Percentiles rank a stretch among this genome's conserved stretches.
These are phyloP conservation scores for Tinospora cordifolia DNA, from an alignment of 164 flowering plant species.

Conservation along the genomic window DNA sequence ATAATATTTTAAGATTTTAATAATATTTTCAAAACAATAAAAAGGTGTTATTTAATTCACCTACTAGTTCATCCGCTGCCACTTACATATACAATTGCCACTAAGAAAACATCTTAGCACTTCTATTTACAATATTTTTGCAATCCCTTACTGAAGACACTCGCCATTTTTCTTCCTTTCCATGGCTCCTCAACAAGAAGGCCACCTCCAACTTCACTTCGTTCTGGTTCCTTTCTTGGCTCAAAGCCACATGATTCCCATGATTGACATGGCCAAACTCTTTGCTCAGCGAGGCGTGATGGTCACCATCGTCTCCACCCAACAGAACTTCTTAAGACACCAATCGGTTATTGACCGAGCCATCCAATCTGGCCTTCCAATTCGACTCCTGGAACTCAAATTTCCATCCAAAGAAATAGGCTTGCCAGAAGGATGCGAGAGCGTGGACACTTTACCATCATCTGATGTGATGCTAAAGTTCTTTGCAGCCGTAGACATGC, in stretches of 20 bases:
- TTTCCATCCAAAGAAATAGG: constrained; percentile 35
- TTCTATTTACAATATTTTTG: too few species aligned
- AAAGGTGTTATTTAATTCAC: too few species aligned
- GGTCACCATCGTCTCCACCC: constrained; percentile 47
- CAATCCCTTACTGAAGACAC: too few species aligned
- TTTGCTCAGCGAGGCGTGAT: constrained; percentile 27
- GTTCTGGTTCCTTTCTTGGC: constrained; percentile 20
- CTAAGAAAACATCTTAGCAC: too few species aligned
- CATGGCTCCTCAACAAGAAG: constrained; percentile 6
- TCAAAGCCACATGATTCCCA: constrained; percentile 29
- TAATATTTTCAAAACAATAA: too few species aligned
- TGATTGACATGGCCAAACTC: constrained; percentile 50
- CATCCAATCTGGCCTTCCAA: constrained; percentile 15
- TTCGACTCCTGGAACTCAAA: constrained; percentile 18
- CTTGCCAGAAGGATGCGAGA: constrained; percentile 45
- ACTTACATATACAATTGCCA: too few species aligned
- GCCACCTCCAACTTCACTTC: constrained; percentile 2
- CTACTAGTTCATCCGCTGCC: too few species aligned
- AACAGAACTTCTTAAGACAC: constrained; percentile 26
- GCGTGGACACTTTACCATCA: constrained; percentile 31
- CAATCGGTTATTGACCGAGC: constrained; percentile 13
- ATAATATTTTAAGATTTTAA: too few species aligned
- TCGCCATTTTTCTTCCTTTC: too few species aligned
- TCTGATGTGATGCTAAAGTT: constrained; percentile 18
- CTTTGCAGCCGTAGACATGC: constrained; percentile 19